These are phyloP conservation scores for Pyricularia pennisetigena DNA, from an alignment of 2,329 filamentous ascomycete species.

Conservation along the genomic window DNA sequence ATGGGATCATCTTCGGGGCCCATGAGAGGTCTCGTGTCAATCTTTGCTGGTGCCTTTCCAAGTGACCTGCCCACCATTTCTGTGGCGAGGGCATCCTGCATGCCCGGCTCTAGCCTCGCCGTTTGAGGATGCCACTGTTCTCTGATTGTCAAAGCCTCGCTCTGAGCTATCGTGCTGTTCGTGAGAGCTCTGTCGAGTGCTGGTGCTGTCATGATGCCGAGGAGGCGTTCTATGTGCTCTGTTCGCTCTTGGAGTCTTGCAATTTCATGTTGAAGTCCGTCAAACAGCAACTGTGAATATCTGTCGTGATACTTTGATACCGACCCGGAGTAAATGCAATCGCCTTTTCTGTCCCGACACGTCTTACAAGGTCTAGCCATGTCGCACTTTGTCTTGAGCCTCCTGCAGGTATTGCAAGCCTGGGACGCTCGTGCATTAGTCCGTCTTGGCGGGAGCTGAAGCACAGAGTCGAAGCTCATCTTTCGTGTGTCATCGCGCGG, in stretches of 20 bases:
- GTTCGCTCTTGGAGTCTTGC: not conserved
- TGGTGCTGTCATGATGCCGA: constrained; percentile 49
- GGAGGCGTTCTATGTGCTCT: constrained; percentile 43
- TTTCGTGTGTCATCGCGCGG: not conserved
- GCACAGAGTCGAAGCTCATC: not conserved
- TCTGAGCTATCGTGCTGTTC: not conserved
- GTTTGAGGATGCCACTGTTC: not conserved
- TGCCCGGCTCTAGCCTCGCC: not conserved
- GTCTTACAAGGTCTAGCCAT: constrained; percentile 76
- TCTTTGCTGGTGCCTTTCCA: not conserved
- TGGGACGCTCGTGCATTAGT: constrained; percentile 22
- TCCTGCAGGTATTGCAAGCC: constrained; percentile 85
- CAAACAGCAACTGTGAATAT: not conserved
- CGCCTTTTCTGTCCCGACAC: constrained; percentile 76
- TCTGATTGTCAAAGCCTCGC: not conserved
- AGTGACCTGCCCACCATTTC: not conserved
- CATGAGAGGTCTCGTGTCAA: not conserved
- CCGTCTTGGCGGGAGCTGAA: not conserved
- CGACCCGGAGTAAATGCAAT: constrained; percentile 84
- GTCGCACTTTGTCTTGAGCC: constrained; percentile 85
- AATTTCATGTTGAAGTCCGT: not conserved
- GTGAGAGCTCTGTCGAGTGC: not conserved
- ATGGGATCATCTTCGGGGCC: not conserved
- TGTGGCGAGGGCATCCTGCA: not conserved
- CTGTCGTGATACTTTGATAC: constrained; percentile 75